Conservation (phyloP, 2,329 filamentous ascomycete species). For the Fusarium sp. region DNA sequence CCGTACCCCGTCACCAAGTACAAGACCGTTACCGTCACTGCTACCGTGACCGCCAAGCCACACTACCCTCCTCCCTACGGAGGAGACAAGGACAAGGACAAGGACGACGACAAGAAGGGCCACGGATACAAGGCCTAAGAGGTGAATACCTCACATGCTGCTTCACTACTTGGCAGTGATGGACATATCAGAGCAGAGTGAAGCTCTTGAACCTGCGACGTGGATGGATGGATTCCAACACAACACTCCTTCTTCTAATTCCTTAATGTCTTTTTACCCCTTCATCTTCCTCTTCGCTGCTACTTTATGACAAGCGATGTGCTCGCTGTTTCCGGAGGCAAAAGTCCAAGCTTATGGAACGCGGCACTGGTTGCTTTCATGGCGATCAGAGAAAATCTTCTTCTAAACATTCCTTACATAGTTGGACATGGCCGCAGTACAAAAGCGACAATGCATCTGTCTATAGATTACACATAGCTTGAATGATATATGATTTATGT, state of each 20-base stretch:
- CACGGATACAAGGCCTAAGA: slow-evolving; percentile 28
- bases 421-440: slow-evolving; percentile 31
- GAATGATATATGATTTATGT: slow-evolving; percentile 1
- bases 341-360: background rate
- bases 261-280: slow-evolving; percentile 12
- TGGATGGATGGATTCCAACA: slow-evolving; percentile 7
- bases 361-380: background rate
- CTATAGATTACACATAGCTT: slow-evolving; percentile 21
- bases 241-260: slow-evolving; percentile 21
- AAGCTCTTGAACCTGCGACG: background rate
- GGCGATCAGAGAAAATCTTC: slow-evolving; percentile 18
- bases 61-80: slow-evolving; percentile 5
- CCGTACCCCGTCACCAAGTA: background rate
- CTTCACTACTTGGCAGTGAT: background rate
- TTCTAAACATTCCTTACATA: slow-evolving; percentile 40
- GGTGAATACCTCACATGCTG: background rate
- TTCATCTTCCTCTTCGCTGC: no score
- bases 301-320: background rate
- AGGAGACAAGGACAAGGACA: background rate
- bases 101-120: background rate
- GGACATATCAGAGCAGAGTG: background rate
- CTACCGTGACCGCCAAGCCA: slow-evolving; percentile 6
- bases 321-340: slow-evolving; percentile 1
- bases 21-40: slow-evolving; percentile 1
- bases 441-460: slow-evolving; percentile 18